Evolutionary conservation across 805 yeast species (phyloP), one percentile per base, ranked within the genome.

Genomic region (Limtongia smithiae): DNA sequence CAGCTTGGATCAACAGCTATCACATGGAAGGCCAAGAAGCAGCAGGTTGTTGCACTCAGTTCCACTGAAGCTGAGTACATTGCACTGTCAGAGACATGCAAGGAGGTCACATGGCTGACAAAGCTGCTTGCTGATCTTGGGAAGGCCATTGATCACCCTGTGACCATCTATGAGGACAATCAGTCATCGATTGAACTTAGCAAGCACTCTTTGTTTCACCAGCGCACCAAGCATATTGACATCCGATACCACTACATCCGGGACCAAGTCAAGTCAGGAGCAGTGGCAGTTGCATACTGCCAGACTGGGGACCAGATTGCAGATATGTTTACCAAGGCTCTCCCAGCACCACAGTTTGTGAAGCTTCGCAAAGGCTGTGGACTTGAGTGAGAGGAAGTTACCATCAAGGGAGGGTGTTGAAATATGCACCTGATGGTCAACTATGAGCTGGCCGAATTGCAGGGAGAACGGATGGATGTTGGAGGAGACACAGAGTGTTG

Each of bases 51-150:
- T 7, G 41, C 41, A 12, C 36, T 17, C 3, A 36, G 37, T 30
- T 25, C 40, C 20, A 24, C 40, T 22, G 47, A 43, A 22, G 41
- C 47, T 4, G 47, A 43, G 28, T 36, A 36, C 24, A n/a, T 22
- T 18, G 47, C 47, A 8, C 36, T 35, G 14, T 14, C 20, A 11
- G 21, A 20, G n/a, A 37, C 36, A 3, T 21, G 31, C 17, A 17
- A 28, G 17, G 41, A 44, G 15, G 42, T 39, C 2, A 6, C 18
- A 2, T 39, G 42, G 42, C 17, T 39, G 2, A 28, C 33, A n/a
- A n/a, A n/a, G n/a, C 7, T 30, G 12, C 18, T 12, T 28, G 9
- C n/a, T 15, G 42, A 39, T 15, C 22, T 39, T 15, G 42, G 35
- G 7, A 2, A 8, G n/a, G n/a, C n/a, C n/a, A n/a, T n/a, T n/a